Evolutionary conservation across 805 yeast genomes (phyloP), one percentile per base, ranked within the genome.

Genomic region (Kodamaea sagamina): DNA sequence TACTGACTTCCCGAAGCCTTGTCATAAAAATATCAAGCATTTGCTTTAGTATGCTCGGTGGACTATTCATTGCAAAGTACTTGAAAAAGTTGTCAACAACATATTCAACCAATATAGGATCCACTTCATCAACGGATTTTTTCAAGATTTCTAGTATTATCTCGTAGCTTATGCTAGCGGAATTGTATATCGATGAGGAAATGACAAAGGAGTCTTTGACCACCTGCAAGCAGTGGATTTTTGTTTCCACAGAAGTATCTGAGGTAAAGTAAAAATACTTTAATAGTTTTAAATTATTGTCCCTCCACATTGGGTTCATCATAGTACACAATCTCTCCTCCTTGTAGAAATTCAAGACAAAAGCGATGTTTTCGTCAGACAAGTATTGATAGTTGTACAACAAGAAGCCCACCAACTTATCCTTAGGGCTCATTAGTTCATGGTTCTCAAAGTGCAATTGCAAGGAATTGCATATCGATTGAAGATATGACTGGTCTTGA

Each of bases 261-360:
- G 50, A 42, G 22, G 55, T 55, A 53, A 60, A 55, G 53, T 65
- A 74, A 52, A 77, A 81, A 5, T 67, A 62, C n/a, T 67, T 62
- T 26, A 82, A 57, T 2, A 84, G 50, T 22, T 61, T 58, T 5
- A 59, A 57, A 31, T 78, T 63, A 48, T 78, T 77, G 2, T 61
- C 67, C 36, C 63, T 62, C 86, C 89, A 84, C 6, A 68, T 58
- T 0, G 73, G 65, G 22, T 74, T 61, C 4, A 81, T 56, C 8
- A 80, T 76, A 2, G 81, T 70, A 53, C 90, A 84, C 22, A 73
- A 54, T 41, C 74, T 71, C 41, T 77, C 77, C 9, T 68, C 65
- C 3, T 63, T 61, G 55, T 78, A 82, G 50, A 65, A 73, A 2
- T 66, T 59, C 19, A 84, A 56, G 3, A 85, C 71, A 40, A 66